These are phyloP conservation scores for Setaria viridis DNA, from an alignment of 202 grass and related monocot species.

Conservation along the genomic window DNA sequence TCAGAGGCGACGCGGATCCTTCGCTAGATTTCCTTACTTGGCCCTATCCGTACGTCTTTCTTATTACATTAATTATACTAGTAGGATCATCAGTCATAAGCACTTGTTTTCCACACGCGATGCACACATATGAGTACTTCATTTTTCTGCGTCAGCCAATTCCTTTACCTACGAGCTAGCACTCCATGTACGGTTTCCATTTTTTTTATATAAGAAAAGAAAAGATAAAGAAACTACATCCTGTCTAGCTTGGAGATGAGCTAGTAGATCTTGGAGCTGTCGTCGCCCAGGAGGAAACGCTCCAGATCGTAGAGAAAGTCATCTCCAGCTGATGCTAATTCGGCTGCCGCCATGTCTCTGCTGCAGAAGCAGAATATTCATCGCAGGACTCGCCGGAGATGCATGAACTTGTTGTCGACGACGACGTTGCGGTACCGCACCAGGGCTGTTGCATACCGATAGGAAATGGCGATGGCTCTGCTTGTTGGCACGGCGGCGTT, in stretches of 20 bases:
- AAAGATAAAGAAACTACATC: too few species aligned
- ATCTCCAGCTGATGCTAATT: neutral
- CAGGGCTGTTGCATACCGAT: neutral
- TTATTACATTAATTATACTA: too few species aligned
- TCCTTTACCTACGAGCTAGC: too few species aligned
- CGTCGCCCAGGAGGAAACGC: neutral
- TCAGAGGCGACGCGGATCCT: too few species aligned
- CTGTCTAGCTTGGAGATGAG: too few species aligned
- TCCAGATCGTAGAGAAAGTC: neutral
- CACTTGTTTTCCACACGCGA: neutral
- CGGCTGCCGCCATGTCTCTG: neutral
- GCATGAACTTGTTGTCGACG: neutral
- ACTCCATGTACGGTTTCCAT: too few species aligned
- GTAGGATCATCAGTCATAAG: neutral
- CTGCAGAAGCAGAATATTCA: neutral
- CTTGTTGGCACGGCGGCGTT: too few species aligned
- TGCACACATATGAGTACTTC: neutral
- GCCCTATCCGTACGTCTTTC: too few species aligned
- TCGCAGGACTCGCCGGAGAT: neutral
- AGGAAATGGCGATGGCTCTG: too few species aligned
- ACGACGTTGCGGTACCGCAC: neutral
- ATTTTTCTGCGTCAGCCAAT: neutral
- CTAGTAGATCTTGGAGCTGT: neutral
- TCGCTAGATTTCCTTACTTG: too few species aligned
- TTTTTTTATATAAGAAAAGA: too few species aligned